Base-by-base conservation (phyloP, 1,284 basidiomycete species). In the Ceratobasidium papillatum region DNA sequence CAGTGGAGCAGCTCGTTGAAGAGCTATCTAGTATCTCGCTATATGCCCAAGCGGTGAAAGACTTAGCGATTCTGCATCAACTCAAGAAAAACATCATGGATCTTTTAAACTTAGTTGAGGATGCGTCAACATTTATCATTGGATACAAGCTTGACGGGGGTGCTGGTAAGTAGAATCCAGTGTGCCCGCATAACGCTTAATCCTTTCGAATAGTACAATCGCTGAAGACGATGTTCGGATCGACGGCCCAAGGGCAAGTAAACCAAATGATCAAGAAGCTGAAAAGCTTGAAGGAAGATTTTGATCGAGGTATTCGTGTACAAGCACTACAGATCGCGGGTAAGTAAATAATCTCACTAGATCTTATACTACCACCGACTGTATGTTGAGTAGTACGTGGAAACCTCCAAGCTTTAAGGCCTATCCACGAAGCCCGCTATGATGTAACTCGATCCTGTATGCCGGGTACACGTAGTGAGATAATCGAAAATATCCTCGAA, bases 241-340 rank as follows among this genome's bases (percentile, higher is more conserved):
- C 59, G n/a, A 43, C 14, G 1, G 59, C 59, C 8, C 59, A 62
- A 25, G 59, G 43, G 5, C 59, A 62, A n/a, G 59, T 62, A 8
- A 17, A 62, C n/a, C 8, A 41, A 11, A 8, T 62, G 7, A 4
- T 38, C 19, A 19, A 9, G 3, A 22, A 43, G 25, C 25, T 62
- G 2, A 2, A 25, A n/a, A 38, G 3, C 9, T n/a, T 62, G 11
- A 43, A 22, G 36, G 59, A 43, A 14, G 22, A 11, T 4, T 62
- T 62, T 19, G 59, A 62, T 43, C 36, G 59, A 11, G 59, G 59
- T 3, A 12, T 62, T 5, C 22, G 22, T 38, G 38, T 62, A 3
- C 59, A 62, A 32, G n/a, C 25, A 1, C 5, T 63, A 22, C 36
- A 61, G 32, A 41, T 19, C 12, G 34, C 45, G 32, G 56, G 36